Base-by-base conservation (phyloP, 768 basidiomycete genomes). In the Cyathus striatus region DNA sequence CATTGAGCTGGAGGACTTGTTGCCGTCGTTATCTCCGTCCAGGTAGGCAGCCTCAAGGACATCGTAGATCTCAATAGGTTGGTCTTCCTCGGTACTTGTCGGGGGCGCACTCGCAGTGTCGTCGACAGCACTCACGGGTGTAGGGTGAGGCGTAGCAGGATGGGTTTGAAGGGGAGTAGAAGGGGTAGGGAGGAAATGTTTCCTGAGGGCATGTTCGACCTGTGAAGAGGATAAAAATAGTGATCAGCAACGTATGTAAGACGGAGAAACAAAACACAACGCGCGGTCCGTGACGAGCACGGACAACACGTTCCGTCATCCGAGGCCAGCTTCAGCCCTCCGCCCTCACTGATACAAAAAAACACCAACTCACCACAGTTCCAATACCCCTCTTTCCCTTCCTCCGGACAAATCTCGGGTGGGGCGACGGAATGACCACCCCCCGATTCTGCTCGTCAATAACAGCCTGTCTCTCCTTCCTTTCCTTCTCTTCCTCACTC, bases 41-140 rank as follows among this genome's bases (percentile, higher is more conserved):
- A 89, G 65, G 60, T 85, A 78, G 0, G 87, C 81, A 1, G 81
- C 71, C 44, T 90, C 85, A 25, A 90, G 69, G 14, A 90, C 86
- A 51, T 90, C 88, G 51, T 86, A 78, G 17, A 90, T 71, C 47
- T 76, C 73, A 34, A 85, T 77, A 9, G 78, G 68, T 45, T 81
- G n/a, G n/a, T n/a, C n/a, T n/a, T n/a, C n/a, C n/a, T n/a, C n/a
- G n/a, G n/a, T n/a, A n/a, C n/a, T 75, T 12, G 77, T 63, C 20
- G 73, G 65, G 21, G 59, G 56, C 20, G 63, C 57, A 12, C 69
- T 65, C 3, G 68, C 60, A 30, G 41, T 16, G 40, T 54, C 45
- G 49, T 59, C 41, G 41, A 48, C 27, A 36, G 42, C 38, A 12
- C 40, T 36, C 33, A 39, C 13, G 53, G 55, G 46, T 49, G 57